These are phyloP conservation scores for Pyrenochaeta sp. DNA, from an alignment of 2,329 filamentous ascomycete genomes.

Conservation along the genomic window DNA sequence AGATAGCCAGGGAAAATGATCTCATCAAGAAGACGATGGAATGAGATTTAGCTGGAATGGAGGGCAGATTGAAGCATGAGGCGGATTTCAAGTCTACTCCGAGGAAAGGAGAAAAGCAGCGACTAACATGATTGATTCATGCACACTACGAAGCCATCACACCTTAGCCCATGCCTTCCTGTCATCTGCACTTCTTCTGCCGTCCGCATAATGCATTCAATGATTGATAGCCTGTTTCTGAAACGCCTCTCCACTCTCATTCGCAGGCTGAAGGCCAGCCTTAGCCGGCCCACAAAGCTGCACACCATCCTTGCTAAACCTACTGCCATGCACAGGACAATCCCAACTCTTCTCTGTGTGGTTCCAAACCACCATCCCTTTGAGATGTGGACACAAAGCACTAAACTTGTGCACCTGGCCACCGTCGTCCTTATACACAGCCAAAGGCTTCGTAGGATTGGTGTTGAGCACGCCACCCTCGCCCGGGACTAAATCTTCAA, in stretches of 20 bases:
- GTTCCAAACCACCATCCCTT: conserved; percentile 67
- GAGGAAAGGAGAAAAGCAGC: too few species aligned
- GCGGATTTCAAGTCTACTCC: too few species aligned
- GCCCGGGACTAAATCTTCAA: conserved; percentile 62
- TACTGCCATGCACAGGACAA: conserved; percentile 59
- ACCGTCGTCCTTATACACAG: conserved; percentile 65
- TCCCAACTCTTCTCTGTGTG: conserved; percentile 51
- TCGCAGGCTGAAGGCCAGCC: conserved; percentile 43
- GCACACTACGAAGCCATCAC: too few species aligned
- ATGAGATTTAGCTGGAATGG: too few species aligned
- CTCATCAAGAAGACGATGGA: too few species aligned
- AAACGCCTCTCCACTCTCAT: conserved; percentile 35
- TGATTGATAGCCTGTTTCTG: conserved; percentile 26
- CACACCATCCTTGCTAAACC: conserved; percentile 55
- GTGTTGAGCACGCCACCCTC: conserved; percentile 63
- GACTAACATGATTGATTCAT: too few species aligned
- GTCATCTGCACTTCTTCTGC: too few species aligned
- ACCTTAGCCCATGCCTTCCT: too few species aligned
- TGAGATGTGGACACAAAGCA: conserved; percentile 65
- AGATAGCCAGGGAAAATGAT: too few species aligned
- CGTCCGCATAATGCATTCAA: background rate
- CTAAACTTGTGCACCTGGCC: conserved; percentile 61
- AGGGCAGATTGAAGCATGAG: too few species aligned
- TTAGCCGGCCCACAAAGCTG: conserved; percentile 54
- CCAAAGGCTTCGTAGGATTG: conserved; percentile 57